These are phyloP conservation scores for Clitopilus passeckerianus DNA, from an alignment of 768 basidiomycete genomes.

Conservation along the genomic window DNA sequence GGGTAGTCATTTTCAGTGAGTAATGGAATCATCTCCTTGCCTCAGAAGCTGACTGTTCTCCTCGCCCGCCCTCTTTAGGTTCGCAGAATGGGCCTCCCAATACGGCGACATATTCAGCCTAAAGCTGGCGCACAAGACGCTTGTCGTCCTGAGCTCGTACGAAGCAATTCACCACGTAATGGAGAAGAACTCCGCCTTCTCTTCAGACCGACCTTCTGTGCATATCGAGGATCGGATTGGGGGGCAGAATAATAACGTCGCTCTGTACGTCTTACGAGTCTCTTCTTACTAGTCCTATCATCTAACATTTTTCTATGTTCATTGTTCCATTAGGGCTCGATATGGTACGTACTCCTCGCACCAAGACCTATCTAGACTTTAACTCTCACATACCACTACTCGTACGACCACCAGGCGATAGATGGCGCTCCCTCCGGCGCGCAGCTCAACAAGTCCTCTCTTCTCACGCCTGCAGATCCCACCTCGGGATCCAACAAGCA, in stretches of 20 bases:
- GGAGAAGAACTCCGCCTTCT: background rate
- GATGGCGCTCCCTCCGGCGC: background rate
- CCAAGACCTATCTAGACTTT: no score
- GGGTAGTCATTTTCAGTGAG: background rate
- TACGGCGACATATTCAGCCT: constrained; percentile 23
- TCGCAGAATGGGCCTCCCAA: constrained; percentile 19
- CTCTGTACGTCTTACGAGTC: background rate
- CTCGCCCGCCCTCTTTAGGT: background rate
- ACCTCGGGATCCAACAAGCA: background rate
- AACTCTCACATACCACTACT: no score
- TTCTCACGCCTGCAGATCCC: background rate
- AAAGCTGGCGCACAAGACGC: constrained; percentile 17
- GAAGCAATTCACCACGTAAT: constrained; percentile 16
- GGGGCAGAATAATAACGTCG: background rate
- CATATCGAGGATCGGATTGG: background rate
- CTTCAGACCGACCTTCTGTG: background rate
- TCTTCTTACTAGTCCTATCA: no score
- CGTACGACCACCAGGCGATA: background rate
- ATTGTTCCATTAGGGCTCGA: no score
- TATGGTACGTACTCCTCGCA: no score
- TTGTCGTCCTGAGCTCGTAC: constrained; percentile 19
- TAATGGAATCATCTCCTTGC: no score
- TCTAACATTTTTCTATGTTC: no score
- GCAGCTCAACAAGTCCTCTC: background rate
- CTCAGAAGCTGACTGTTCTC: no score